These are phyloP conservation scores for Capronia americana DNA, from an alignment of 2,329 filamentous ascomycete genomes.

Conservation along the genomic window DNA sequence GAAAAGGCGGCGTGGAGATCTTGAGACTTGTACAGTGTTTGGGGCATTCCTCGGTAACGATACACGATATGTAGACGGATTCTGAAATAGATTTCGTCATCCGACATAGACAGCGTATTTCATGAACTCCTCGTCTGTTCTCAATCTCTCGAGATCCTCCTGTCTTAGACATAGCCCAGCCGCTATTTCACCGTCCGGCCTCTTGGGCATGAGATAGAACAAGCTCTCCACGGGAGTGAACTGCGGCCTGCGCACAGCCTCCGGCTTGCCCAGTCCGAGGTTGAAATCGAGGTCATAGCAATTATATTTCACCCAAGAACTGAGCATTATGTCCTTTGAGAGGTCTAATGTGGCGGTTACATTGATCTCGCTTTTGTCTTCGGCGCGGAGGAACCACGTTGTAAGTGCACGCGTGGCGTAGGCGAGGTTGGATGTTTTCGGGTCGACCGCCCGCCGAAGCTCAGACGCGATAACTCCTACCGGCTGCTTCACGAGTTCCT, in stretches of 20 bases:
- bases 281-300: conserved; percentile 58
- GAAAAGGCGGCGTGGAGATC: not conserved
- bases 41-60: not conserved
- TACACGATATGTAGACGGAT: not conserved
- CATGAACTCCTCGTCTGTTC: conserved; percentile 51
- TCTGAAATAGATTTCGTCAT: not conserved
- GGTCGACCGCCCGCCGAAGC: conserved; percentile 51
- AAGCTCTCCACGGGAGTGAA: conserved; percentile 57
- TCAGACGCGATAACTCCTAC: conserved; percentile 48
- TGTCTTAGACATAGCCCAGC: conserved; percentile 55
- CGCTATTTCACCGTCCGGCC: conserved; percentile 52
- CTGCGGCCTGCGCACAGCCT: conserved; percentile 56
- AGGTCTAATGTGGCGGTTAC: conserved; percentile 48
- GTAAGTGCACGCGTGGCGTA: conserved; percentile 51
- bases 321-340: conserved; percentile 57
- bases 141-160: conserved; percentile 57
- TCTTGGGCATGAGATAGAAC: conserved; percentile 59
- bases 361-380: conserved; percentile 47
- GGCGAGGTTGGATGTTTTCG: conserved; percentile 45
- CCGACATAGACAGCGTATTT: conserved; percentile 45
- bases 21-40: not conserved
- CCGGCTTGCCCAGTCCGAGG: conserved; percentile 54
- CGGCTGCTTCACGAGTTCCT: conserved; percentile 42
- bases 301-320: conserved; percentile 60
- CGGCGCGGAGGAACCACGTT: conserved; percentile 47